Conservation (phyloP, 129 eudicot genomes). For the Heracleum sosnowskyi region DNA sequence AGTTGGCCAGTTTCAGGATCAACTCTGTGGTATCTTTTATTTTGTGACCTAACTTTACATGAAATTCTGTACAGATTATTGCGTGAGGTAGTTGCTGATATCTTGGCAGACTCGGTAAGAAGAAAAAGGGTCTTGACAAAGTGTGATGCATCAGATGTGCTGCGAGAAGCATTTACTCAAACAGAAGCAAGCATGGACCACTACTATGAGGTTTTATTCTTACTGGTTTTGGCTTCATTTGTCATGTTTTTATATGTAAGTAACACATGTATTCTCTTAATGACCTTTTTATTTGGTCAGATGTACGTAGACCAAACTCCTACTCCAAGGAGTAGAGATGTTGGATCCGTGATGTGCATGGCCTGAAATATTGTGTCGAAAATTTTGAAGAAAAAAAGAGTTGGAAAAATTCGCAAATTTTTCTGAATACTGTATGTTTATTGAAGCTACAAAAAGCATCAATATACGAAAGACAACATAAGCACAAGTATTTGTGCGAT, state of each 20-base stretch:
- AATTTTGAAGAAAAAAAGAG: background rate
- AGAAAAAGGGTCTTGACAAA: conserved; percentile 59
- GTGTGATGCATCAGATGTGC: conserved; percentile 86
- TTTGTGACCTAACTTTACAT: background rate
- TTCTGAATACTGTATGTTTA: background rate
- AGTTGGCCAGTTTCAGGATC: background rate
- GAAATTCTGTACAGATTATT: conserved; percentile 50
- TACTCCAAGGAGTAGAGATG: background rate
- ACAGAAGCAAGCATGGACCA: conserved; percentile 68
- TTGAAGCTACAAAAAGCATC: background rate
- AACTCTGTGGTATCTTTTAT: background rate
- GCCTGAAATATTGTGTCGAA: background rate
- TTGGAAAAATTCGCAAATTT: background rate
- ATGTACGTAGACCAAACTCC: background rate
- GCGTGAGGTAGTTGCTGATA: conserved; percentile 63
- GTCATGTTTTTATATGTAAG: background rate
- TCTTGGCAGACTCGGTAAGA: conserved; percentile 56
- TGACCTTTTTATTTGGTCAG: background rate
- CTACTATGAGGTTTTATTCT: conserved; percentile 63
- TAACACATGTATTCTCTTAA: background rate
- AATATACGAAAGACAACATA: background rate
- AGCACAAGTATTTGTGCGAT: background rate
- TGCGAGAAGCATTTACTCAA: conserved; percentile 74
- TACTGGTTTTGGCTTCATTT: background rate
- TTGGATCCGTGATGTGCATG: background rate